Base-by-base conservation (phyloP, 106 monocot species). In the Platanthera guangdongensis region DNA sequence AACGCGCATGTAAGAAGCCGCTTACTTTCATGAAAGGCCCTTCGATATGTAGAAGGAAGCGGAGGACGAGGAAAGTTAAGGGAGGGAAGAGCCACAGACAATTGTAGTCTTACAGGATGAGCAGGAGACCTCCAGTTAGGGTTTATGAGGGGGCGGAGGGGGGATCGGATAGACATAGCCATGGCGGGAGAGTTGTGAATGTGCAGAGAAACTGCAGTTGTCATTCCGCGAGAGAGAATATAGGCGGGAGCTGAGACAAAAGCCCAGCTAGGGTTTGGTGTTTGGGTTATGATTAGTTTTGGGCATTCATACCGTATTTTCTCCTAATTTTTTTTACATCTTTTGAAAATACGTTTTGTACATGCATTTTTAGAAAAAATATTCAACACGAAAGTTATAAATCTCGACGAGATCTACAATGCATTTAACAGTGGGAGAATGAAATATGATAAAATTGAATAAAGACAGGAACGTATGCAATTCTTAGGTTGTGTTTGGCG, bases 121-220 rank as follows among this genome's bases (percentile, higher is more conserved):
- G 48, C 32, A 45, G 48, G 52, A 8, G 79, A 64, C 13, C 62
- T 68, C 18, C 53, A 57, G 39, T 45, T 75, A 64, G 52, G 52
- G 62, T 22, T 78, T 78, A 78, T 8, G 76, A 80, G 57, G 10
- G 75, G 78, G 79, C 72, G 81, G 0, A 62, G 5, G 5, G 47
- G 69, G 45, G 71, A 71, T 77, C 18, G 62, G 22, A 75, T 57
- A 47, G 86, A 32, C 12, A 71, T 13, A 28, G 82, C 82, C 82
- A 80, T 83, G 39, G 80, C 75, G 49, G 28, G 75, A 57, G 76
- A 51, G 51, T 10, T 32, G 4, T 15, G 50, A 73, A 16, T 62
- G 49, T n/a, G 16, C 53, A 49, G 62, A 21, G 39, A 25, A 73
- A 60, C 28, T 51, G 73, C 7, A 1, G 18, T 12, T 22, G 9